Base-by-base conservation (phyloP, 805 yeast species). In the Schizosaccharomyces cryophilus region DNA sequence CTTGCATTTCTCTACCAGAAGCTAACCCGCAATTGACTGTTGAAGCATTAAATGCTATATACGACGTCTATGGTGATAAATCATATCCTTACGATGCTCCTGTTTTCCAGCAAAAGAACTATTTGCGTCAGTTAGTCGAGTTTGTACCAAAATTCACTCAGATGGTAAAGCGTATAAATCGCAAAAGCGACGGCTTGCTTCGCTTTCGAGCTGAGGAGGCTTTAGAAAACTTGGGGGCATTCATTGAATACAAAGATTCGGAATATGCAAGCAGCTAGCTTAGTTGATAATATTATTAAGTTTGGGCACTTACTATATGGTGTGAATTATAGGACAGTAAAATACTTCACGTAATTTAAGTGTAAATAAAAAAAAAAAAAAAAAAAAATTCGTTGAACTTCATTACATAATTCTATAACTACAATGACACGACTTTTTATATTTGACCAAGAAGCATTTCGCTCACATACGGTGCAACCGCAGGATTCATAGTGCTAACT, bases 1-100 rank as follows among this genome's bases (percentile, higher is more conserved):
- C 47, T 13, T 35, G 42, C 17, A 7, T 56, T 19, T 19, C 45
- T 11, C 6, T 17, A 9, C 9, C 38, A 7, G 42, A 66, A 21
- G 64, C 71, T 2, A 67, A 73, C 1, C 68, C 74, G 0, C 76
- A 73, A 63, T 69, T 81, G 11, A 71, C 80, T 4, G 70, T 81
- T 51, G 90, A 84, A 63, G 72, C 83, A 30, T 70, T 86, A 26
- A 83, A 86, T 66, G 73, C 79, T 1, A 67, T 88, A 5, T 87
- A 80, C 70, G 96, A 87, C 63, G 74, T 88, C 5, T 93, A 84
- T 71, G 85, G 85, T 15, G 97, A 93, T 71, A 77, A 77, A 45
- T 72, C 69, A 4, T 84, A 75, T 66, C 77, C 74, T 17, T 88
- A 87, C 67, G 95, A 87, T 68, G 72, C 70, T 30, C 79, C 80